phyloP scores from a whole-genome alignment of 495 filamentous ascomycete species.

The Barbatosphaeria neglecta region DNA sequence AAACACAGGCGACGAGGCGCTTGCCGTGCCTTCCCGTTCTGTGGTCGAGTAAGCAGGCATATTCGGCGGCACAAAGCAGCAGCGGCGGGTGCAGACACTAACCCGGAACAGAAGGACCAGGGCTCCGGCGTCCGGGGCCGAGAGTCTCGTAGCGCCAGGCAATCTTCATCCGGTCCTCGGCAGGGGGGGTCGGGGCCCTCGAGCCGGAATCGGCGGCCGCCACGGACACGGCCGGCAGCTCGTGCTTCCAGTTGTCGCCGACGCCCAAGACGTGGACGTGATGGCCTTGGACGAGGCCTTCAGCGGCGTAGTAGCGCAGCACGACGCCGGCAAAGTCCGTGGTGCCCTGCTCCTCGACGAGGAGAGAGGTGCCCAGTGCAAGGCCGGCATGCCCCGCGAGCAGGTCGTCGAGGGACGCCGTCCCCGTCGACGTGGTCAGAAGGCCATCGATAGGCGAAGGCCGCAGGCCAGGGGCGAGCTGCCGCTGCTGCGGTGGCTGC shows the following conservation, averaged over 20 bases:
- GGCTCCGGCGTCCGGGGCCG: conserved; percentile 40
- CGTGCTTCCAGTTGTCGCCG: conserved; percentile 66
- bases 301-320: conserved; percentile 81
- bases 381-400: conserved; percentile 85
- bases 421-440: conserved; percentile 82
- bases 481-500: conserved; percentile 20
- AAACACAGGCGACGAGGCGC: conserved; percentile 33
- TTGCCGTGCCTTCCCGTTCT: conserved; percentile 1
- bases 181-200: conserved; percentile 18
- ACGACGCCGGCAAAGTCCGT: conserved; percentile 86
- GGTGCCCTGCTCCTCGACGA: conserved; percentile 87
- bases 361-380: conserved; percentile 63
- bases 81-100: not conserved
- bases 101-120: conserved; percentile 45
- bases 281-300: conserved; percentile 88
- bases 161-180: conserved; percentile 87
- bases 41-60: conserved; percentile 6
- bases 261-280: conserved; percentile 74
- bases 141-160: conserved; percentile 92
- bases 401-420: conserved; percentile 69
- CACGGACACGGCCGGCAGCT: conserved; percentile 62
- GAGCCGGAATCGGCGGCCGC: conserved; percentile 30
- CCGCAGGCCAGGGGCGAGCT: conserved; percentile 54
- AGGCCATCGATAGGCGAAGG: conserved; percentile 85
- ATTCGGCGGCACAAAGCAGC: no score